A percentile compares a stretch with the other conserved stretches of the same genome.
Evolutionary conservation across 306 rosid species (phyloP).

Genomic region (Casuarina equisetifolia): DNA sequence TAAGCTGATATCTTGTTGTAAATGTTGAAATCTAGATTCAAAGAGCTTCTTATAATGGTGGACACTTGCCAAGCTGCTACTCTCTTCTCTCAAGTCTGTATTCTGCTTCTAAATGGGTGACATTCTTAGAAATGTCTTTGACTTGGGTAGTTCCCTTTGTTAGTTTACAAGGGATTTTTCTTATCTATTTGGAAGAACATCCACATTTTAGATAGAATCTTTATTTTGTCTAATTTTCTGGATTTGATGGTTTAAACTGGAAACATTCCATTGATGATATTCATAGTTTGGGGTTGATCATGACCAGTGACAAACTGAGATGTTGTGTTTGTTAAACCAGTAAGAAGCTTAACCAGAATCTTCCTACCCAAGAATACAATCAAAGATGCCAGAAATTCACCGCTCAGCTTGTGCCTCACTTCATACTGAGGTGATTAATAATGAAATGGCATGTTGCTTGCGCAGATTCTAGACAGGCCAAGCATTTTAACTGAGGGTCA

Average conservation of each 20-base stretch:
- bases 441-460: background rate
- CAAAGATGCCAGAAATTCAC: background rate
- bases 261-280: background rate
- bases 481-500: background rate
- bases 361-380: background rate
- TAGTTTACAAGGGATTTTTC: background rate
- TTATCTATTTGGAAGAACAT: background rate
- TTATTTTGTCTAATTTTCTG: background rate
- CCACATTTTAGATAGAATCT: background rate
- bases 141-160: background rate
- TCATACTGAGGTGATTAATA: background rate
- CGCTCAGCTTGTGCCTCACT: background rate
- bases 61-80: slow-evolving; percentile 98
- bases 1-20: slow-evolving; percentile 28
- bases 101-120: slow-evolving; percentile 17
- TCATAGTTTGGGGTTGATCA: background rate
- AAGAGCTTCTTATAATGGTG: slow-evolving; percentile 98
- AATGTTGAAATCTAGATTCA: slow-evolving; percentile 60
- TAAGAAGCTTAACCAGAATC: background rate
- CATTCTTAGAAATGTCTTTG: background rate
- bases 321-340: background rate
- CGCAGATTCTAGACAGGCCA: background rate
- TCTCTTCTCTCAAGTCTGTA: slow-evolving; percentile 84
- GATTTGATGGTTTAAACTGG: background rate
- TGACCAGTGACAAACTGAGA: background rate